Evolutionary conservation across 352 stramenopile genomes (phyloP).

Genomic region (Pythium grandisporangium): DNA sequence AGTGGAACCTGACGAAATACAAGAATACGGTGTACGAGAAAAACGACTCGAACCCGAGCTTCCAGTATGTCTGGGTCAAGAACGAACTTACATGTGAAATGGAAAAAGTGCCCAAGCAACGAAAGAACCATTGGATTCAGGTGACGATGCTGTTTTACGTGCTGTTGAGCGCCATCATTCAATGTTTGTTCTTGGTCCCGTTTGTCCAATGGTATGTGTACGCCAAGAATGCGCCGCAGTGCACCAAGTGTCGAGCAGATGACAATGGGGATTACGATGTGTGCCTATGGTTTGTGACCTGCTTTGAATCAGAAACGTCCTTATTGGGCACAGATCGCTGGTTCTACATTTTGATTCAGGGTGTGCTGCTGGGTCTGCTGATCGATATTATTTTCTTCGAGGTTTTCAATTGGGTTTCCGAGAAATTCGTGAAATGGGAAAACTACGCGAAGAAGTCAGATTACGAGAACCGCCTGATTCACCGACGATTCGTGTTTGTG

Average conservation of each 20-base stretch:
- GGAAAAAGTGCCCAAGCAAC: slow-evolving; percentile 79
- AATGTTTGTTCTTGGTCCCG: slow-evolving; percentile 75
- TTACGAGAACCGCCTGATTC: slow-evolving; percentile 80
- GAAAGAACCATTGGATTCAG: slow-evolving; percentile 81
- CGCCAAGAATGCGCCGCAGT: slow-evolving; percentile 76
- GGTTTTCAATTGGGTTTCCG: slow-evolving; percentile 82
- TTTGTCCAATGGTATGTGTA: slow-evolving; percentile 90
- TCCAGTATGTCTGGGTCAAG: slow-evolving; percentile 82
- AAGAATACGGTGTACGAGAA: slow-evolving; percentile 86
- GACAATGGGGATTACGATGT: slow-evolving; percentile 29
- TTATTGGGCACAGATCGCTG: slow-evolving; percentile 77
- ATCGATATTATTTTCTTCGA: slow-evolving; percentile 89
- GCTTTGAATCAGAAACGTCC: slow-evolving; percentile 64
- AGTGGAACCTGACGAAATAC: slow-evolving; percentile 85
- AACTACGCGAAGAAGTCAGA: slow-evolving; percentile 85
- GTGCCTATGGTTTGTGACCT: slow-evolving; percentile 82
- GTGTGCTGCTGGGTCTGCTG: slow-evolving; percentile 67
- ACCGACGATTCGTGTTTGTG: slow-evolving; percentile 84
- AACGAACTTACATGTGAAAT: slow-evolving; percentile 84
- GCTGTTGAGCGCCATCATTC: slow-evolving; percentile 55
- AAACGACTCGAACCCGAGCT: slow-evolving; percentile 80
- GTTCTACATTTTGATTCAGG: slow-evolving; percentile 85
- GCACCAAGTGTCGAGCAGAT: slow-evolving; percentile 40
- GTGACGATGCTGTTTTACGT: slow-evolving; percentile 84
- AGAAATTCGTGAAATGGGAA: slow-evolving; percentile 83